Conservation (phyloP, 2,329 filamentous ascomycete genomes). For the Talaromyces sp. region DNA sequence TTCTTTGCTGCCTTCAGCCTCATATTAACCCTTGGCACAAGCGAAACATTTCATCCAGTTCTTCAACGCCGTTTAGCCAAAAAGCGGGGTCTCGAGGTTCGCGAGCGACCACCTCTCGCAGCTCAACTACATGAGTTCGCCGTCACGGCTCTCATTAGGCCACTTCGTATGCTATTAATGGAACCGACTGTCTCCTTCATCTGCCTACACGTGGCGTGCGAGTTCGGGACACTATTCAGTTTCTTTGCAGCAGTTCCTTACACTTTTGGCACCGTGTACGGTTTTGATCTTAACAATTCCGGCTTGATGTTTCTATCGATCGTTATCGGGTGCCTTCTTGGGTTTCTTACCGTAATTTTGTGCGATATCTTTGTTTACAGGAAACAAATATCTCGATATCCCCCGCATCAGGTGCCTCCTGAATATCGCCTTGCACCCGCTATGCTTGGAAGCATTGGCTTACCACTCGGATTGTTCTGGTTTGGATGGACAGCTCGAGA, state of each 20-base stretch:
- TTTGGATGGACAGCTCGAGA: constrained; percentile 43
- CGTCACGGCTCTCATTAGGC: constrained; percentile 6
- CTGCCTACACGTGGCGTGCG: constrained; percentile 18
- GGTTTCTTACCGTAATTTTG: constrained; percentile 9
- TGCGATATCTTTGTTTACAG: background rate
- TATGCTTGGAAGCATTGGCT: constrained; percentile 45
- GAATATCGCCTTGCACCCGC: constrained; percentile 46
- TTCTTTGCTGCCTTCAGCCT: constrained; percentile 33
- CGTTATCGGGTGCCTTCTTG: constrained; percentile 63
- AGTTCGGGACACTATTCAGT: constrained; percentile 19
- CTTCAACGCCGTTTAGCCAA: constrained; percentile 12
- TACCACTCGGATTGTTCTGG: constrained; percentile 46
- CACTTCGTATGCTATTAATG: constrained; percentile 19
- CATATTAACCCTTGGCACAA: constrained; percentile 7
- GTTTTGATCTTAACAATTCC: constrained; percentile 52
- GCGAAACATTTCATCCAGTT: constrained; percentile 17
- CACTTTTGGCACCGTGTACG: constrained; percentile 53
- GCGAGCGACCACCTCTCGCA: background rate
- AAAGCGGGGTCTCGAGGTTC: constrained; percentile 5
- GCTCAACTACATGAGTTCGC: background rate
- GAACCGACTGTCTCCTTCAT: constrained; percentile 19
- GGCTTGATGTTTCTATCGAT: constrained; percentile 57
- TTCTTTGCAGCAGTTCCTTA: constrained; percentile 14
- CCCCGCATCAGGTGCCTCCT: constrained; percentile 35
- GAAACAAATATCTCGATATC: background rate